Base-by-base conservation (phyloP, 1,284 basidiomycete species). In the Moniliella sp. region DNA sequence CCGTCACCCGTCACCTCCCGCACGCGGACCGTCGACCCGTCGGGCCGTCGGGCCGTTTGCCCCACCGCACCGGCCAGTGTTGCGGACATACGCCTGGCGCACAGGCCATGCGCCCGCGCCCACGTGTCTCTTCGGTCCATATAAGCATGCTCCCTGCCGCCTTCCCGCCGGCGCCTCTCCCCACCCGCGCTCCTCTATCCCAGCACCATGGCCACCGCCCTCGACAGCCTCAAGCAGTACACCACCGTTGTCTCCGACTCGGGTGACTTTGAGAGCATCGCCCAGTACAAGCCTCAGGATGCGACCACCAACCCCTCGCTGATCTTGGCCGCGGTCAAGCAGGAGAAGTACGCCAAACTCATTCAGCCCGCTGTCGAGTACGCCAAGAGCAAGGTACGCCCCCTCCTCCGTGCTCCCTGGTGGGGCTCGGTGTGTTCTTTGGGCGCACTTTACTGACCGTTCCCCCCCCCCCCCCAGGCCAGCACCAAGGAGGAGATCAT, bases 271-370 rank as follows among this genome's bases (percentile, higher is more conserved):
- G 52, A 57, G 43, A 50, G 48, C 31, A 56, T 58, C 39, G 45
- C 46, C 32, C 45, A 36, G 13, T 58, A 58, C 21, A 23, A n/a
- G 56, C 56, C 56, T 31, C 53, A 57, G 40, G 56, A 58, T 41
- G 56, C 56, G 21, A 58, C 56, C 35, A 58, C 56, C 36, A 57
- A 57, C 46, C 54, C 52, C 43, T 63, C 59, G 33, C 62, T 70
- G 39, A 80, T 88, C 65, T 70, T 97, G 47, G 82, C 83, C 16
- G 91, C 88, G 28, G 76, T 84, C 51, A 78, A 78, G 68, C 80
- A 94, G 66, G 66, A 78, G 25, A 73, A 70, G 27, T 97, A 99
- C 64, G 68, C 74, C 41, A 73, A 70, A 37, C 65, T 94, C 51
- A 79, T 97, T 57, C 74, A 88, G 56, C 67, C 66, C 28, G 86